Percentiles rank a stretch among this genome's conserved stretches.
Conservation (phyloP, 1,284 basidiomycete genomes). For the Tausonia pullulans region DNA sequence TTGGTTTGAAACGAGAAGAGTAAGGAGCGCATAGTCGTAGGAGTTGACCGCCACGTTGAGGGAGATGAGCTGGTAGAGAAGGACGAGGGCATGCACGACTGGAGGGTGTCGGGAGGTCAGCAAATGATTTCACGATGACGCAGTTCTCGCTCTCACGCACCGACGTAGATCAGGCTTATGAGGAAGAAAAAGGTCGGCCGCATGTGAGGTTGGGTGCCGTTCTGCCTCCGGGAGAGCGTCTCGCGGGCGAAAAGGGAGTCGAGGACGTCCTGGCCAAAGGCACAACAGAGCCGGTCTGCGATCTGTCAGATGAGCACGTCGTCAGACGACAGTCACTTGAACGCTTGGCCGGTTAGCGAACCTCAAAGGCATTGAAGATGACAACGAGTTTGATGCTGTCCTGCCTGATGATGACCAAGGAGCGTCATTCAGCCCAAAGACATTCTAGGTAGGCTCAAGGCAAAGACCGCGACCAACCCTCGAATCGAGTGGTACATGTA, state of each 20-base stretch:
- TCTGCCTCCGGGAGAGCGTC: slow-evolving; percentile 48
- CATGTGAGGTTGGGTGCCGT: slow-evolving; percentile 36
- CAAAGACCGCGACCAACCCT: slow-evolving; percentile 37
- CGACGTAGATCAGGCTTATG: slow-evolving; percentile 71
- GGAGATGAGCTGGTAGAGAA: slow-evolving; percentile 91
- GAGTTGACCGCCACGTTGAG: slow-evolving; percentile 98
- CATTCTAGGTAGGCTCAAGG: too few species aligned
- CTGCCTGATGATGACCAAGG: slow-evolving; percentile 39
- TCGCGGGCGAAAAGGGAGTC: slow-evolving; percentile 93
- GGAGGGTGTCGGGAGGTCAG: background rate
- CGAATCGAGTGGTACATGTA: slow-evolving; percentile 98
- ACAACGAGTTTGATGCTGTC: slow-evolving; percentile 98
- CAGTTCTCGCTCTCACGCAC: slow-evolving; percentile 39
- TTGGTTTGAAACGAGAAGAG: slow-evolving; percentile 91
- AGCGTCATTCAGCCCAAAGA: too few species aligned
- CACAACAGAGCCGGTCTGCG: slow-evolving; percentile 85
- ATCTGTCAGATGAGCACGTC: slow-evolving; percentile 47
- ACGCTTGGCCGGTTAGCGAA: slow-evolving; percentile 26
- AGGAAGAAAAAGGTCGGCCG: slow-evolving; percentile 76
- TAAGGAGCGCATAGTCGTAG: slow-evolving; percentile 91
- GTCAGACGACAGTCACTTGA: background rate
- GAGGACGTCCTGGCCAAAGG: slow-evolving; percentile 93
- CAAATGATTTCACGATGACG: background rate
- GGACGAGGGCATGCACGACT: slow-evolving; percentile 87
- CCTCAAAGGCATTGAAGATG: slow-evolving; percentile 96